phyloP scores from a whole-genome alignment of 352 stramenopile genomes.

The Phytophthora syringae region DNA sequence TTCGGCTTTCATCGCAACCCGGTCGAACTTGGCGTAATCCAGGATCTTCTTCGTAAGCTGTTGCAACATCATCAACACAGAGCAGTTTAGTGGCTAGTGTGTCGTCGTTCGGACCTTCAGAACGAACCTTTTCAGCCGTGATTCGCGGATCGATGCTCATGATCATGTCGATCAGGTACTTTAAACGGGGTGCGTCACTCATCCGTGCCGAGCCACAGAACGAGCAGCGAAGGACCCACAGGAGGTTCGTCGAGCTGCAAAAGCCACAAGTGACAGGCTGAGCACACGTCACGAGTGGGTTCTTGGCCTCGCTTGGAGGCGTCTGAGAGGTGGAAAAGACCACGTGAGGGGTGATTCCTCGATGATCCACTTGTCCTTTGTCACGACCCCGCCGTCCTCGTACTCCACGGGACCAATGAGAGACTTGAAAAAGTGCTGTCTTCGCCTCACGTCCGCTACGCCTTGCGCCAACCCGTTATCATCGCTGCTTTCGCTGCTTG shows the following conservation, averaged over 20 bases:
- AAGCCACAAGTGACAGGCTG: conserved; percentile 64
- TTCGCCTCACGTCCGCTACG: conserved; percentile 18
- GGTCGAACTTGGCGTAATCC: conserved; percentile 83
- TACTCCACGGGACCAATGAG: conserved; percentile 38
- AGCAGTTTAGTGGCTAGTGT: not conserved
- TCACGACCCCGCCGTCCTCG: conserved; percentile 54
- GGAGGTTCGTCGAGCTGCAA: conserved; percentile 73
- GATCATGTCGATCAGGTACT: conserved; percentile 84
- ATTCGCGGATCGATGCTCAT: conserved; percentile 74
- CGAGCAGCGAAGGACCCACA: conserved; percentile 69
- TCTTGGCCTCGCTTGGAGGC: conserved; percentile 60
- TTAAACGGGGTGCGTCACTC: conserved; percentile 72
- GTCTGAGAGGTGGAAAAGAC: conserved; percentile 63
- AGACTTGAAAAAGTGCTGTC: conserved; percentile 35
- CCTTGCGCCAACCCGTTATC: conserved; percentile 18
- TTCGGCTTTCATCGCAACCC: conserved; percentile 75
- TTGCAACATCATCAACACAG: not conserved
- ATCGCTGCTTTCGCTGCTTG: conserved; percentile 22
- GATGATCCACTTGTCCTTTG: conserved; percentile 54
- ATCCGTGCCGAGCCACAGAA: conserved; percentile 79
- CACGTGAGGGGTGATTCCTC: conserved; percentile 69
- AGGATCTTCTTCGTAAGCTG: conserved; percentile 76
- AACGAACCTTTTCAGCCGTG: conserved; percentile 51
- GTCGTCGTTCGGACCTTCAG: not conserved
- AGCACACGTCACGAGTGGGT: conserved; percentile 32